Evolutionary conservation across 2,329 filamentous ascomycete genomes (phyloP).

Genomic region (Talaromyces piceae): DNA sequence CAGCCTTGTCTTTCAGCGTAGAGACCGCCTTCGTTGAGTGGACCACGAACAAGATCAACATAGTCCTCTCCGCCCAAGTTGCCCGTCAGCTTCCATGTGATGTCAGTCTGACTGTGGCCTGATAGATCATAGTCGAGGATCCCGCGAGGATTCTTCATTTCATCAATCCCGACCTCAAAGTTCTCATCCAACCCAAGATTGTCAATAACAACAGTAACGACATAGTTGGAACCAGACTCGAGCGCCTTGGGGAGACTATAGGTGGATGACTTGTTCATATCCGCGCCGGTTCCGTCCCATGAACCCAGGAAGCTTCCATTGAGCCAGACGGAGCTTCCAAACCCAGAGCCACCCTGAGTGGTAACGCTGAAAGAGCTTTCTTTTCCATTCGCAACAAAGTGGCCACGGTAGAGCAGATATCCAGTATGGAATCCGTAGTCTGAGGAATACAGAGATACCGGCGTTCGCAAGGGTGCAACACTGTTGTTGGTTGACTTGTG

Average conservation of each 20-base stretch:
- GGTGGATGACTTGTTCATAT: constrained; percentile 46
- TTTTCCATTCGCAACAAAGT: constrained; percentile 57
- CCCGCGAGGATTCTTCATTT: constrained; percentile 53
- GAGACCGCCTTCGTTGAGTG: constrained; percentile 52
- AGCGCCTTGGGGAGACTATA: constrained; percentile 49
- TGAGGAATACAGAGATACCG: constrained; percentile 58
- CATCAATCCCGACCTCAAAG: constrained; percentile 51
- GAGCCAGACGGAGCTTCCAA: constrained; percentile 61
- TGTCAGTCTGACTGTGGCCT: constrained; percentile 26
- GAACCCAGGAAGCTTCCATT: constrained; percentile 57
- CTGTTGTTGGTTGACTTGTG: constrained; percentile 56
- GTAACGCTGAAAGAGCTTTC: constrained; percentile 51
- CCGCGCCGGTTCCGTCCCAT: constrained; percentile 49
- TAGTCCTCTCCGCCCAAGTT: constrained; percentile 53
- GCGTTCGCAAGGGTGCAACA: constrained; percentile 49
- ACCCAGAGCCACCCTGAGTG: constrained; percentile 61
- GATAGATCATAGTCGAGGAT: constrained; percentile 42
- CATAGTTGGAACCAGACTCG: constrained; percentile 45
- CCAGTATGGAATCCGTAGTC: constrained; percentile 71
- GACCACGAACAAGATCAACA: constrained; percentile 44
- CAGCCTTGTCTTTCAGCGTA: constrained; percentile 50
- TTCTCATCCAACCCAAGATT: constrained; percentile 66
- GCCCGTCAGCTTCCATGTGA: constrained; percentile 52
- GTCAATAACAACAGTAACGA: constrained; percentile 64
- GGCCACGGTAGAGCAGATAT: constrained; percentile 60